Base-by-base conservation (phyloP, 495 filamentous ascomycete genomes). In the Xylaria nigripes region DNA sequence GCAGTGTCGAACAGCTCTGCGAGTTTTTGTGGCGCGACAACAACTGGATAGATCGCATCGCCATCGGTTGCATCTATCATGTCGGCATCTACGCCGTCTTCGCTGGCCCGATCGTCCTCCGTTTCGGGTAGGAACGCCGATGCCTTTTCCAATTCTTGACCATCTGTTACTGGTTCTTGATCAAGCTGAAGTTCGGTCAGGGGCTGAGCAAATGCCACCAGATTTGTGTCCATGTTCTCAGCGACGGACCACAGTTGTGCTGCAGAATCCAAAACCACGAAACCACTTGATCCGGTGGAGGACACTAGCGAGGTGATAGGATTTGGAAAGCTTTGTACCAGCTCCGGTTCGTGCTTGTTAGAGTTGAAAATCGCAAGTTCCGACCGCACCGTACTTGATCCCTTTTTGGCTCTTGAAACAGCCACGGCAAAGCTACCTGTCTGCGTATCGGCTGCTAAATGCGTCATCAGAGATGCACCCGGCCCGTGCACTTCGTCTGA, bases 1-100 rank as follows among this genome's bases (percentile, higher is more conserved):
- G 79, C 83, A 29, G 78, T 76, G 51, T 89, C 83, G 65, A 95
- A 93, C 8, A 94, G 76, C 55, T 80, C 75, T 12, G 85, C 77
- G 45, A 96, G 70, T 55, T 80, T 81, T 60, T 88, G 83, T 38
- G 75, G 74, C 25, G 82, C 71, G 21, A 87, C 76, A 21, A 85
- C 76, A 2, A 74, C 77, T 10, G 71, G 70, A 32, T 72, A 65
- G 22, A 61, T 70, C 51, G 67, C 61, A 50, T 70, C 65, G 45
- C 69, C 63, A 8, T 76, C 70, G 5, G 65, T 58, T 29, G 62
- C 64, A 48, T 44, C 59, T 0, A 50, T 45, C 55, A 75, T 60
- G 6, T 71, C 70, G 43, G 73, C 62, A 41, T 71, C 63, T 70
- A 69, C 72, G 51, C 67, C 74, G 45, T 67, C 71, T n/a, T 69